A percentile compares a stretch with the other conserved stretches of the same genome.
These are phyloP conservation scores for Trypanosomatidae sp. DNA, from an alignment of 208 protist species.

Conservation along the genomic window DNA sequence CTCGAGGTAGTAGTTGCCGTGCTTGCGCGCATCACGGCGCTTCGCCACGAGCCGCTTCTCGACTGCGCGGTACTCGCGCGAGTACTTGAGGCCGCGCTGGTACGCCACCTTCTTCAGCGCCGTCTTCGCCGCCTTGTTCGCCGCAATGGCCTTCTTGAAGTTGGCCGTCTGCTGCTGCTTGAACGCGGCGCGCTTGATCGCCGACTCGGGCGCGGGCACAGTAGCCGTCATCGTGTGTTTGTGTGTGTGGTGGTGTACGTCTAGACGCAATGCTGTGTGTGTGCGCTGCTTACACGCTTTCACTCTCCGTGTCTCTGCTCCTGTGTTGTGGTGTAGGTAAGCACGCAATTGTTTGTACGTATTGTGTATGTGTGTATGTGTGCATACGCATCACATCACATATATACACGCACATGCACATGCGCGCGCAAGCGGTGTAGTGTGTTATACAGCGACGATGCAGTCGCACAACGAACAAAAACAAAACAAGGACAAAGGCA, in stretches of 20 bases:
- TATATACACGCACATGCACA: no score
- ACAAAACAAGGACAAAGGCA: no score
- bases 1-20: constrained; percentile 96
- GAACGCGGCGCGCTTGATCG: constrained; percentile 82
- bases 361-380: no score
- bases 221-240: constrained; percentile 31
- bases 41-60: constrained; percentile 84
- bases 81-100: constrained; percentile 84
- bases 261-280: no score
- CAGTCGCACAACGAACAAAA: no score
- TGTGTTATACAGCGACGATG: no score
- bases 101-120: constrained; percentile 63
- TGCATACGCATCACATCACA: no score
- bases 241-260: neutral
- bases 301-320: no score
- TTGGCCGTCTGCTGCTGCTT: constrained; percentile 82
- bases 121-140: constrained; percentile 48
- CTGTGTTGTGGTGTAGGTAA: no score
- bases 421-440: no score
- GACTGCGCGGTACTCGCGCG: constrained; percentile 88
- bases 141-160: constrained; percentile 72
- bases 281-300: no score
- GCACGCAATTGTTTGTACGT: no score
- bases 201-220: constrained; percentile 76
- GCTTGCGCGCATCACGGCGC: constrained; percentile 79